A percentile compares a stretch with the other conserved stretches of the same genome.
phyloP scores from a whole-genome alignment of 345 rosid species.

The Jatropha curcas region DNA sequence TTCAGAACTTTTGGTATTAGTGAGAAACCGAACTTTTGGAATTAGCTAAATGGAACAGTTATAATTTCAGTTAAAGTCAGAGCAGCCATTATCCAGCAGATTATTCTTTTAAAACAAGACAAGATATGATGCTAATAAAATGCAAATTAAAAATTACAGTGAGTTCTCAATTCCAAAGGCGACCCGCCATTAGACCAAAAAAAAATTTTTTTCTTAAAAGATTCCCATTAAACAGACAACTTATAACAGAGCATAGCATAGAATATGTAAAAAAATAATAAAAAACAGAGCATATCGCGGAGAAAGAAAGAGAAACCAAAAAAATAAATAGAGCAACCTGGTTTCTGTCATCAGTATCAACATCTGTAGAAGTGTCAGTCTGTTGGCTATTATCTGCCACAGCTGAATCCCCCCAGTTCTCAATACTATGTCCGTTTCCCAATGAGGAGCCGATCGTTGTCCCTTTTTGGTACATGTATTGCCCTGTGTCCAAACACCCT shows the following conservation, averaged over 20 bases:
- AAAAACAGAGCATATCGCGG: background rate
- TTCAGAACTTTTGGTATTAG: background rate
- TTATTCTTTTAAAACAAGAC: slow-evolving; percentile 13
- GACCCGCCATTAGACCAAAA: slow-evolving; percentile 33
- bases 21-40: background rate
- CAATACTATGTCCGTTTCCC: slow-evolving; percentile 56
- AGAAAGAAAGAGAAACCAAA: slow-evolving; percentile 1
- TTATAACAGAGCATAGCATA: slow-evolving; percentile 33
- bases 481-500: slow-evolving; percentile 66
- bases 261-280: background rate
- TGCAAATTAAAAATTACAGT: background rate
- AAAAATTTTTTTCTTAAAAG: slow-evolving; percentile 5
- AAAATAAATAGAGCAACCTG: slow-evolving; percentile 56
- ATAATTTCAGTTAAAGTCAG: background rate
- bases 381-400: slow-evolving; percentile 87
- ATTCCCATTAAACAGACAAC: slow-evolving; percentile 7
- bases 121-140: slow-evolving; percentile 6
- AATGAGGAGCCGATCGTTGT: slow-evolving; percentile 43
- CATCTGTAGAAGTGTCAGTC: slow-evolving; percentile 94
- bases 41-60: background rate
- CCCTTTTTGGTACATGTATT: slow-evolving; percentile 54
- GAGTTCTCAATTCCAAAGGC: slow-evolving; percentile 33
- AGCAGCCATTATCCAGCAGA: slow-evolving; percentile 1
- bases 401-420: slow-evolving; percentile 88
- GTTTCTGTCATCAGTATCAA: slow-evolving; percentile 78